Conservation (phyloP, 495 filamentous ascomycete species). For the Neurospora sp. region DNA sequence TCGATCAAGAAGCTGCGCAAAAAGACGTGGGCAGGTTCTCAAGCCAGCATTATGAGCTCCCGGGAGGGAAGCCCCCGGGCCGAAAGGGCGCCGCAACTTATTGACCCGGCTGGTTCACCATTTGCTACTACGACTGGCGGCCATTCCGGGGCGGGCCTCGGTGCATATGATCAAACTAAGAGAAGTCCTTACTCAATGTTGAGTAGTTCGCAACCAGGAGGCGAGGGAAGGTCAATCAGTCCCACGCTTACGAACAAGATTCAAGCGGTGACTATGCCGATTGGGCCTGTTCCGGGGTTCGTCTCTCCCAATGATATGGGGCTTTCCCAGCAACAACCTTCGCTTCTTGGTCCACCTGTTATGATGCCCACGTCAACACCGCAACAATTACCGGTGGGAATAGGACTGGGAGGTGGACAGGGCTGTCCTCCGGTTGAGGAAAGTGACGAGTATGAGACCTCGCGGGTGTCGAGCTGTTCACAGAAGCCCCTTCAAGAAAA, state of each 20-base stretch:
- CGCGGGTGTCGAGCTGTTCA: background rate
- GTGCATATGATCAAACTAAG: background rate
- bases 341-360: background rate
- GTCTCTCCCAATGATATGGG: background rate
- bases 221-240: background rate
- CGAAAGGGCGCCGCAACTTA: constrained; percentile 16
- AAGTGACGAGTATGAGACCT: background rate
- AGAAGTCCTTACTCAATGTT: background rate
- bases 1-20: constrained; percentile 62
- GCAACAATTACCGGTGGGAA: background rate
- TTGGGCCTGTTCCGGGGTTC: background rate
- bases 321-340: background rate
- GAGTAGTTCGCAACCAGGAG: background rate
- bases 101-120: background rate
- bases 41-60: constrained; percentile 55
- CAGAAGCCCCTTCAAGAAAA: background rate
- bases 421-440: background rate
- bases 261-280: background rate
- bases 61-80: constrained; percentile 47
- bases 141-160: background rate
- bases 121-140: background rate
- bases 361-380: background rate
- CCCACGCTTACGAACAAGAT: background rate
- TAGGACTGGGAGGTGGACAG: background rate
- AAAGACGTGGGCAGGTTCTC: constrained; percentile 72